Evolutionary conservation across 257 asterid genomes (phyloP), one percentile per base, ranked within the genome.

Genomic region (Nicotiana tomentosiformis): DNA sequence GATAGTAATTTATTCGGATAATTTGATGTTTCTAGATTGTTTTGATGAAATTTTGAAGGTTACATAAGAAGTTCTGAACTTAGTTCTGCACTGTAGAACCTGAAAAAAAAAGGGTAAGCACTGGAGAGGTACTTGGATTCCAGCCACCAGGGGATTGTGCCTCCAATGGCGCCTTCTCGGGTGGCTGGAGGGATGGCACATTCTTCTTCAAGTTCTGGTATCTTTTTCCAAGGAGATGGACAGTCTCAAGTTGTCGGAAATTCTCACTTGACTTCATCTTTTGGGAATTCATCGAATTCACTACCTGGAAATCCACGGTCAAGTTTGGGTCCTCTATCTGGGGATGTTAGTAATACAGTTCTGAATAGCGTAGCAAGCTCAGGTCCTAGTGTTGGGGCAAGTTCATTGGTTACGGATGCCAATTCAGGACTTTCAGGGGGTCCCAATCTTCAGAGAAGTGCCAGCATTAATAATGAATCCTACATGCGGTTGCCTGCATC

Each of bases 351-450:
- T 84, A 90, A 88, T 83, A 61, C 92, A 32, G 86, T 92, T 69
- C 88, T 94, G 74, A 95, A 91, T 69, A 93, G 95, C 51, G 91
- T 93, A 84, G 89, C 92, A 66, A 93, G 86, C 88, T 94, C 99
- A 2, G 98, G 93, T 67, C 97, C 97, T 49, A 96, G 98, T 87
- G 91, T 96, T 81, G 99, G 98, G 81, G 98, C 97, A 49, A 96
- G 98, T 91, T 96, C 99, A 76, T 84, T 94, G 89, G 99, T 96
- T 66, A 96, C 99, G 10, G 99, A 94, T 91, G 97, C 98, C 57
- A 96, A 96, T 87, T 96, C 99, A 5, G 98, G 95, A 64, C 95
- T 93, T 81, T 92, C 99, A 8, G 97, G 93, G 33, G 98, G 97
- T 79, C 98, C 97, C 78, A 90, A 90, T 83, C 86, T 92, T 68